These are phyloP conservation scores for Ophiostoma tasmaniense DNA, from an alignment of 2,329 filamentous ascomycete species.

Conservation along the genomic window DNA sequence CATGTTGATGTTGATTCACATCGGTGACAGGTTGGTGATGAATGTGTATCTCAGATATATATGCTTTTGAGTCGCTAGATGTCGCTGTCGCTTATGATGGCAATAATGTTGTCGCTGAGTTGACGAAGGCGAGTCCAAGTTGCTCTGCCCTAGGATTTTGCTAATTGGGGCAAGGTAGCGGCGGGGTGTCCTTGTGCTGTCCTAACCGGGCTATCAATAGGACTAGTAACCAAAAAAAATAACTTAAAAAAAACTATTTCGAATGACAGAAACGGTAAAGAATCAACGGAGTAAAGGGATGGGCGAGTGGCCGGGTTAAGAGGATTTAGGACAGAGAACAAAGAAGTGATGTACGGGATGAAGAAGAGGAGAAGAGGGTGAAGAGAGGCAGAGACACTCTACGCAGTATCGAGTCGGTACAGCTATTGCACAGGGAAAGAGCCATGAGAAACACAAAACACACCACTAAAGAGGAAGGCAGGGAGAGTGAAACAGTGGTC, in stretches of 20 bases:
- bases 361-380: not conserved
- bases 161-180: not conserved
- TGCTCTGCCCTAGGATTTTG: not conserved
- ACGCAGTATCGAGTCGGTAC: not conserved
- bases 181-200: not conserved
- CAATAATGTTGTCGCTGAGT: not conserved
- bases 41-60: not conserved
- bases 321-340: not conserved
- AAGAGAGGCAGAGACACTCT: not conserved
- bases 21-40: not conserved
- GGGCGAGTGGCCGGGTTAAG: not conserved
- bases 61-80: not conserved
- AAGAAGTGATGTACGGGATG: not conserved
- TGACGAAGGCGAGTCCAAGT: not conserved
- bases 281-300: not conserved
- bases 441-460: not conserved
- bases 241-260: not conserved
- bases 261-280: not conserved
- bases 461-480: slow-evolving; percentile 3
- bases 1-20: slow-evolving; percentile 36
- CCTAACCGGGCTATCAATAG: not conserved
- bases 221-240: not conserved
- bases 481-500: not conserved
- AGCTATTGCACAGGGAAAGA: not conserved
- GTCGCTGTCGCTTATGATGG: not conserved